Conservation (phyloP, 2,329 filamentous ascomycete species). For the Xylaria sp. region DNA sequence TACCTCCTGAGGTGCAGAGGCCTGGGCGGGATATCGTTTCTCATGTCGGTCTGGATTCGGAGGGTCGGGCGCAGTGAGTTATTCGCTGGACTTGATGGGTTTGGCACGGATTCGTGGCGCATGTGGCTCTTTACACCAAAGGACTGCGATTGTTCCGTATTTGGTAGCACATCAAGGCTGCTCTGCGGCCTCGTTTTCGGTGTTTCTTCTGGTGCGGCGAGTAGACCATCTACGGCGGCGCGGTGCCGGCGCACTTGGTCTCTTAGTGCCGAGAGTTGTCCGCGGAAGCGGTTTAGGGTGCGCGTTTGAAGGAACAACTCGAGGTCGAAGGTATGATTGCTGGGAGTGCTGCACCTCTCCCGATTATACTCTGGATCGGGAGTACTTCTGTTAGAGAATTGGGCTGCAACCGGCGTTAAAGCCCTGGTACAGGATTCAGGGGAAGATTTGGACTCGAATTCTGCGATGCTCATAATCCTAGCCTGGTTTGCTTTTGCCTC, state of each 20-base stretch:
- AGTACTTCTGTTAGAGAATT: neutral
- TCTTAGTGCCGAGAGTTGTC: slow-evolving; percentile 60
- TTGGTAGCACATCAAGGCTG: neutral
- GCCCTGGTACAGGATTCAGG: neutral
- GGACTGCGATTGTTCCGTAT: neutral
- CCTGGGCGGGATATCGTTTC: neutral
- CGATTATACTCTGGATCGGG: slow-evolving; percentile 38
- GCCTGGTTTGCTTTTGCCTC: slow-evolving; percentile 1
- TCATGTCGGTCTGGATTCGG: slow-evolving; percentile 25
- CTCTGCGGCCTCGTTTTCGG: slow-evolving; percentile 10
- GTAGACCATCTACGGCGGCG: slow-evolving; percentile 56
- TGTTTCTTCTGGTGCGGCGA: slow-evolving; percentile 40
- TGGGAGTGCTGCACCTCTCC: slow-evolving; percentile 29
- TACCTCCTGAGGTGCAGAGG: slow-evolving; percentile 7
- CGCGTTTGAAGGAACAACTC: slow-evolving; percentile 55
- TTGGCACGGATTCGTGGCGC: slow-evolving; percentile 6
- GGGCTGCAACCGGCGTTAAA: neutral
- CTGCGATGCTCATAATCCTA: neutral
- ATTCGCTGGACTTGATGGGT: neutral
- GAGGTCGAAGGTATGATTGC: slow-evolving; percentile 47
- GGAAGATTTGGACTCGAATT: neutral
- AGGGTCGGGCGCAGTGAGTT: slow-evolving; percentile 22
- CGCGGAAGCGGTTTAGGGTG: slow-evolving; percentile 62
- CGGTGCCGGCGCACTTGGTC: slow-evolving; percentile 62
- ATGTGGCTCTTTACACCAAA: neutral